Evolutionary conservation across 257 asterid genomes (phyloP).

Genomic region (Solanum tarijense): DNA sequence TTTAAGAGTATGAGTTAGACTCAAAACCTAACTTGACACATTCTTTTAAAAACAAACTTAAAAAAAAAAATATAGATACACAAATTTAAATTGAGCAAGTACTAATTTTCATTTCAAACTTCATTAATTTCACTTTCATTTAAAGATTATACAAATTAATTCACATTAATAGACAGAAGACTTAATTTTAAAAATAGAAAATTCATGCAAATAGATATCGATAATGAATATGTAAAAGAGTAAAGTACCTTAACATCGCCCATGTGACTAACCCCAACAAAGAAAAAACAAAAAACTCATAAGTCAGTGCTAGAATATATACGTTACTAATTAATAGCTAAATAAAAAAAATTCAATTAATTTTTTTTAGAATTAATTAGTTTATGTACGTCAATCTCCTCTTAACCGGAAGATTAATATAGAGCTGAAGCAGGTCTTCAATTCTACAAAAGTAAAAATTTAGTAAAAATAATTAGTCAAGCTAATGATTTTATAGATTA

Average conservation of each 20-base stretch:
- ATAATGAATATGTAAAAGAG: not conserved
- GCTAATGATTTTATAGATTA: too few species aligned
- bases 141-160: too few species aligned
- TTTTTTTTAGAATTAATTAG: too few species aligned
- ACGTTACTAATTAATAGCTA: too few species aligned
- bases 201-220: not conserved
- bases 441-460: too few species aligned
- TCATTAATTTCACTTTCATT: not conserved
- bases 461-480: too few species aligned
- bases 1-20: not conserved
- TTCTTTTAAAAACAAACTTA: too few species aligned
- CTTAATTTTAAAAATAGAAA: not conserved
- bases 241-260: conserved; percentile 37
- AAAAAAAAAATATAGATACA: not conserved
- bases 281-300: not conserved
- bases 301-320: not conserved
- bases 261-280: conserved; percentile 24
- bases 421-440: too few species aligned
- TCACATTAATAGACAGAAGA: not conserved
- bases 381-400: too few species aligned
- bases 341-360: not conserved
- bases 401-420: too few species aligned
- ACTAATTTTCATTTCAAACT: not conserved
- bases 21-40: not conserved
- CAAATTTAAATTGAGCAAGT: too few species aligned